Base-by-base conservation (phyloP, 2,329 filamentous ascomycete genomes). In the Penicillium frequentans region DNA sequence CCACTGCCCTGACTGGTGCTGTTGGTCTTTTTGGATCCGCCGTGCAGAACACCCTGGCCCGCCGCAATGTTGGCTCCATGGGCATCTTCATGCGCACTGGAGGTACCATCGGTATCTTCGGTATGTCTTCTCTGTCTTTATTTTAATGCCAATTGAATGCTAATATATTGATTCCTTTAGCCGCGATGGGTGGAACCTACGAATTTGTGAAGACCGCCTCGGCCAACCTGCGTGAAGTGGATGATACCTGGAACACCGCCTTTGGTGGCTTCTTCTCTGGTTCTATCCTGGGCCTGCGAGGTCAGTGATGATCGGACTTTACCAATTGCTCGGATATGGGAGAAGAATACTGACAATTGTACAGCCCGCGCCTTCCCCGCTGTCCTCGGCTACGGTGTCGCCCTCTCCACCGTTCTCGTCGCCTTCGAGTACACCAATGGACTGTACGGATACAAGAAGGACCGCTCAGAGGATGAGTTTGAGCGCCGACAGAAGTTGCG, bases 11-110 rank as follows among this genome's bases (percentile, higher is more conserved):
- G 67, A 87, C 88, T 59, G 86, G 86, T 69, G 79, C 80, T 58
- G 84, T 84, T 58, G 92, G 92, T 68, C 78, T 90, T 71, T 83
- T 91, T 75, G 74, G 89, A 59, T 89, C 91, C 50, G 88, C 90
- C 54, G 83, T 96, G 64, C 90, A 93, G 80, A 98, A 96, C 81
- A 91, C 92, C 57, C 84, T 97, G 67, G 83, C 88, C 54, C 92
- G 87, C 80, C 83, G 86, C 73, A 96, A 96, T 75, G 81, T 95
- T 64, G 91, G 92, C 67, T 84, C 87, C 60, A 85, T 88, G 80
- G 90, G 90, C 65, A 84, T 96, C 69, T 87, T 98, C 73, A 90
- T 90, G 47, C 86, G 86, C 69, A 88, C 87, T 56, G 93, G 92
- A 64, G 81, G 87, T 70, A 88, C 88, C 49, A 89, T 93, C 71